Percentiles rank a stretch among this genome's conserved stretches.
Evolutionary conservation across 1,284 basidiomycete species (phyloP).

Genomic region (Tilletia horrida): DNA sequence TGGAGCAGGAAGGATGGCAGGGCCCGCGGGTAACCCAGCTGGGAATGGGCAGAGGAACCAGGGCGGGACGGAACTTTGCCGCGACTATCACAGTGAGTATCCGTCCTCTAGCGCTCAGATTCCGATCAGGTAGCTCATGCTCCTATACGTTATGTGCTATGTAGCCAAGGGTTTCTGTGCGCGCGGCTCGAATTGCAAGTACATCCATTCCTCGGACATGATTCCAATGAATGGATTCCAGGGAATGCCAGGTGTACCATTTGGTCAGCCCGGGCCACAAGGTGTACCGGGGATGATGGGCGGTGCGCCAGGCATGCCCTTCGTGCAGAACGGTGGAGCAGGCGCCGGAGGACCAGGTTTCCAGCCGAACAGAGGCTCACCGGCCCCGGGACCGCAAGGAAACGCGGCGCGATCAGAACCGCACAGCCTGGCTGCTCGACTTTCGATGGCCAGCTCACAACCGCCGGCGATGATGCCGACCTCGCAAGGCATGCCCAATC

Average conservation of each 20-base stretch:
- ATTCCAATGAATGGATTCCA: constrained; percentile 21
- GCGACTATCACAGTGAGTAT: constrained; percentile 49
- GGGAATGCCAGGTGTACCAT: constrained; percentile 24
- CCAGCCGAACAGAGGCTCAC: too few species aligned
- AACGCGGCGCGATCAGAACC: background rate
- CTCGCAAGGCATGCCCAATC: background rate
- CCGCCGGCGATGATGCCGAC: background rate
- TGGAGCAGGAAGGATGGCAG: constrained; percentile 20
- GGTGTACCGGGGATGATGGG: constrained; percentile 7
- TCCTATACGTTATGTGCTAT: constrained; percentile 38
- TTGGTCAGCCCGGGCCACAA: constrained; percentile 20
- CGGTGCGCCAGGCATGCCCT: background rate
- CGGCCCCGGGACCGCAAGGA: background rate
- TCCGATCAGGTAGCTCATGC: too few species aligned
- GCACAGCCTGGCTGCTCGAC: background rate
- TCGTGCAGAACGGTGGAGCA: background rate
- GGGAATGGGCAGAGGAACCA: constrained; percentile 22
- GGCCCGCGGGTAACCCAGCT: constrained; percentile 18
- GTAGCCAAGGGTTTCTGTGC: constrained; percentile 69
- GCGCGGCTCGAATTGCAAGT: constrained; percentile 84
- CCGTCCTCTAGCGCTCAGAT: background rate
- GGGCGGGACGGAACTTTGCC: constrained; percentile 38
- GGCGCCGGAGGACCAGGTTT: constrained; percentile 1
- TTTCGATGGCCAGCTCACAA: constrained; percentile 2
- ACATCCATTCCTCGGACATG: constrained; percentile 64